phyloP scores from a whole-genome alignment of 2,329 filamentous ascomycete genomes.

The Cytospora piceicola region DNA sequence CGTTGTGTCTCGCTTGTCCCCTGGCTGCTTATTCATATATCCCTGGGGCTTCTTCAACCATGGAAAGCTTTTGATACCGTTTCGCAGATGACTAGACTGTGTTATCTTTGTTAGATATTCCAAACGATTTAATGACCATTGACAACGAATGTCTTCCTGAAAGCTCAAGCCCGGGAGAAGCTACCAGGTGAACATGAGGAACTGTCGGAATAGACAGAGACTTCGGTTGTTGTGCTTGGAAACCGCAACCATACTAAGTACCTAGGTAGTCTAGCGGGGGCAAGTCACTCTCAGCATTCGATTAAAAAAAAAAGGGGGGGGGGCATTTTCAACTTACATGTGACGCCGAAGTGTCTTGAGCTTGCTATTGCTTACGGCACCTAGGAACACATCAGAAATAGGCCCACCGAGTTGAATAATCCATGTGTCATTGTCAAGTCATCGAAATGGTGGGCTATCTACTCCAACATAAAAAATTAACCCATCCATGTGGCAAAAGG shows the following conservation, averaged over 20 bases:
- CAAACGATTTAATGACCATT: conserved; percentile 12
- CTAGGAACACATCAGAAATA: neutral
- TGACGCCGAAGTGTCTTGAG: neutral
- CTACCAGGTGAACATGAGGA: too few relatives aligned
- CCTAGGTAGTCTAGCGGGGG: neutral
- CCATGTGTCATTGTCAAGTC: neutral
- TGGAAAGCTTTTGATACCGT: neutral
- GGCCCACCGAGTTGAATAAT: neutral
- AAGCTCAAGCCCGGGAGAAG: neutral
- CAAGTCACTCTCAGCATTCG: neutral
- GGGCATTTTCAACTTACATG: neutral
- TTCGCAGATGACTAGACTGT: neutral
- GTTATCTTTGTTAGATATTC: neutral
- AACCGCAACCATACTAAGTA: neutral
- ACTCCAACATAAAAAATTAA: conserved; percentile 5
- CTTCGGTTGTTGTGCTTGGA: too few relatives aligned
- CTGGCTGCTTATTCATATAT: neutral
- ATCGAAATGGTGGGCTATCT: conserved; percentile 5
- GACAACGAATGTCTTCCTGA: neutral
- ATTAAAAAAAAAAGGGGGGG: neutral
- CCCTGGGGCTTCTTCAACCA: neutral
- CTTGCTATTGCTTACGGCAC: neutral
- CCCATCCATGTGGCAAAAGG: conserved; percentile 5
- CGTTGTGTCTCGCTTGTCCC: neutral
- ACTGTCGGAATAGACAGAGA: too few relatives aligned